Evolutionary conservation across 768 basidiomycete species (phyloP), one percentile per base, ranked within the genome.

Genomic region (Sarcodon sp.): DNA sequence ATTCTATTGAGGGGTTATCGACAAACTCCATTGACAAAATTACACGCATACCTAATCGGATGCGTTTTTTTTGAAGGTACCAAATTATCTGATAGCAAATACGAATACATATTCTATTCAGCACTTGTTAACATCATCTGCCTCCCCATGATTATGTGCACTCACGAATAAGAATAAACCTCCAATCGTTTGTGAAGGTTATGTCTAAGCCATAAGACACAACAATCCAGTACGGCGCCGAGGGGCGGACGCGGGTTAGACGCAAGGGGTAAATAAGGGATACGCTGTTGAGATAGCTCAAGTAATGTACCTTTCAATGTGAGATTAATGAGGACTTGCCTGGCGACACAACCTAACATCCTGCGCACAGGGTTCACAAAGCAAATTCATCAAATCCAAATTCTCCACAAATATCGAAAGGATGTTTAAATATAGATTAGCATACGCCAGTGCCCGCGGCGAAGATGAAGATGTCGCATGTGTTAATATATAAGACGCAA

Each of bases 161-260:
- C 77, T 41, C 54, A 80, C 83, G 67, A 62, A 54, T 81, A 83
- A 6, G 73, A 72, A 31, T 68, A 64, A 0, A 74, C 70, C 49
- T 83, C 77, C 4, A 84, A 61, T 31, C 66, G 71, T 54, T 73
- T 80, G 48, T 83, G 78, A 32, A 85, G 62, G 56, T 83, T 83
- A 53, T 86, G 82, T 13, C 79, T 75, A 27, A 83, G 59, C 80
- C 80, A 85, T 11, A 85, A 65, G 6, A 80, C 68, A 53, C 77
- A 80, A 49, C 77, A 82, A 57, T 85, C 81, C n/a, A 85, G 56
- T 18, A 84, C 48, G 3, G 79, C 73, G 54, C 77, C 79, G 21
- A 80, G 51, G 1, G 72, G 71, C 1, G 77, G 66, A 45, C 71
- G 65, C 7, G 66, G 62, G 4, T 66, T 47, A 1, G 59, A 56